These are phyloP conservation scores for Gloeostereum incarnatum DNA, from an alignment of 768 basidiomycete species.

Conservation along the genomic window DNA sequence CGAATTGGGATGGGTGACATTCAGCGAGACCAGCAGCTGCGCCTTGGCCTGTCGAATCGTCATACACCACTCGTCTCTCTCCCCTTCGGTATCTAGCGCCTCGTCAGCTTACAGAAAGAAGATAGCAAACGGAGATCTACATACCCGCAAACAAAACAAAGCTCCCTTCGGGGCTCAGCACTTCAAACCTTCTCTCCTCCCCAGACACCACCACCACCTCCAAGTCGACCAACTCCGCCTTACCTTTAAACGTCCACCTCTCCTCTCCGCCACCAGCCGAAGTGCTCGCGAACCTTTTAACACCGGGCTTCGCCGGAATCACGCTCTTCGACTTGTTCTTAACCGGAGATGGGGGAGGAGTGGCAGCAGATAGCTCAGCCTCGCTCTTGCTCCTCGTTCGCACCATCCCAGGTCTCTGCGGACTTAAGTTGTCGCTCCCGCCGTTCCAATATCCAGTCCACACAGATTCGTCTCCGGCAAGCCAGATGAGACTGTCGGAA, in stretches of 20 bases:
- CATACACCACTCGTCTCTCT: conserved; percentile 57
- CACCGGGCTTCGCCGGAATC: neutral
- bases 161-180: conserved; percentile 69
- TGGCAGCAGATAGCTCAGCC: conserved; percentile 30
- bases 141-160: conserved; percentile 68
- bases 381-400: conserved; percentile 54
- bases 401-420: no score
- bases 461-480: conserved; percentile 41
- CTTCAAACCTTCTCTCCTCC: conserved; percentile 49
- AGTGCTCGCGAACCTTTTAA: neutral
- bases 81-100: conserved; percentile 37
- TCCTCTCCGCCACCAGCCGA: conserved; percentile 34
- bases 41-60: conserved; percentile 65
- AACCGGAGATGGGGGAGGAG: conserved; percentile 6
- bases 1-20: conserved; percentile 67
- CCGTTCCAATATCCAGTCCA: conserved; percentile 6
- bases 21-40: conserved; percentile 60
- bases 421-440: no score
- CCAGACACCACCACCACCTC: conserved; percentile 55
- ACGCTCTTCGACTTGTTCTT: conserved; percentile 14
- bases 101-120: conserved; percentile 1
- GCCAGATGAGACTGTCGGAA: conserved; percentile 75
- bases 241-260: conserved; percentile 66
- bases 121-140: conserved; percentile 9
- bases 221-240: conserved; percentile 60